These are phyloP conservation scores for Rhizopogon roseolus DNA, from an alignment of 768 basidiomycete species.

Conservation along the genomic window DNA sequence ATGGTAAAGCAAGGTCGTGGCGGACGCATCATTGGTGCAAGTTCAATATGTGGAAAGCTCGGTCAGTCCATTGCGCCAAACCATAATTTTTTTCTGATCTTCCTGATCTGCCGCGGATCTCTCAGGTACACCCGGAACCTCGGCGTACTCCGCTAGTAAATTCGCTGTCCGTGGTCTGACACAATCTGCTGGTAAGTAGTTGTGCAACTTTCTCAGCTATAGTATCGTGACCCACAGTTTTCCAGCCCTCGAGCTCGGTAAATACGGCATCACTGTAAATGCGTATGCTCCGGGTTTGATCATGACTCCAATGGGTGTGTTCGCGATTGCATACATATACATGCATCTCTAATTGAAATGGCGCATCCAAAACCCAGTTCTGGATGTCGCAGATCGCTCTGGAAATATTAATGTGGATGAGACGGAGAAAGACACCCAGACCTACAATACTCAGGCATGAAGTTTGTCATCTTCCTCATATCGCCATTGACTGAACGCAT, in stretches of 20 bases:
- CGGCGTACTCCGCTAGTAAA: constrained; percentile 12
- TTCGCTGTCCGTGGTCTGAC: constrained; percentile 6
- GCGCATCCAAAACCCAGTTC: background rate
- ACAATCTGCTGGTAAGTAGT: constrained; percentile 12
- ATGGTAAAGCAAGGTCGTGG: constrained; percentile 53
- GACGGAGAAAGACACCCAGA: background rate
- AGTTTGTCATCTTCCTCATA: background rate
- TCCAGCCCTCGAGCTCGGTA: constrained; percentile 15
- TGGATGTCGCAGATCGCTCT: background rate
- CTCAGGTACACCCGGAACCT: background rate
- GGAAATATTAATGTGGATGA: background rate
- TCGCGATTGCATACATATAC: background rate
- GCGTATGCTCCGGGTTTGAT: constrained; percentile 29
- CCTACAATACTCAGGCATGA: background rate
- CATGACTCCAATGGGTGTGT: constrained; percentile 13
- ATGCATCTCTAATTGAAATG: background rate
- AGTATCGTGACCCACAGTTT: background rate
- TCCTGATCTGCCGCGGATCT: background rate
- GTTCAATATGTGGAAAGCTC: constrained; percentile 8
- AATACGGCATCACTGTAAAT: constrained; percentile 26
- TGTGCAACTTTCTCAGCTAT: background rate
- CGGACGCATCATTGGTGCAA: constrained; percentile 51
- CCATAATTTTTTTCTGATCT: background rate
- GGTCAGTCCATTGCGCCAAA: background rate
- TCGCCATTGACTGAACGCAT: background rate